These are phyloP conservation scores for Kodamaea neixiangensis DNA, from an alignment of 805 yeast species.

Conservation along the genomic window DNA sequence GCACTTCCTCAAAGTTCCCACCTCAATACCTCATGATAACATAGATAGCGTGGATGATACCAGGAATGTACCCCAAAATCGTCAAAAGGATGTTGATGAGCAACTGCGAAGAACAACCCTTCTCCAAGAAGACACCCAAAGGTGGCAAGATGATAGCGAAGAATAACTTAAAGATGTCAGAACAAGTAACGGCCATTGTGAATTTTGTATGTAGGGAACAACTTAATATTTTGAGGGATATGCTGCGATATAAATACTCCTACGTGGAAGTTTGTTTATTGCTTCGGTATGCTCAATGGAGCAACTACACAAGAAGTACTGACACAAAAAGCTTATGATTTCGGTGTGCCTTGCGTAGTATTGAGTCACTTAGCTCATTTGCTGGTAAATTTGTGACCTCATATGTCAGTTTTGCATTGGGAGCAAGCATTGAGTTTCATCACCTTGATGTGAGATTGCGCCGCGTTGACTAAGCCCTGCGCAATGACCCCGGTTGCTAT, in stretches of 20 bases:
- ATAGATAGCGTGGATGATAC: conserved; percentile 65
- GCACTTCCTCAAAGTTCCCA: not conserved
- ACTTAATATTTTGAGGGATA: not conserved
- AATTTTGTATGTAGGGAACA: conserved; percentile 6
- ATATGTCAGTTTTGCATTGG: not conserved
- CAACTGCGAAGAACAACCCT: conserved; percentile 50
- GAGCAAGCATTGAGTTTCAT: not conserved
- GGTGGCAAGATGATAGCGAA: conserved; percentile 59
- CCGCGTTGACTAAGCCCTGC: not conserved
- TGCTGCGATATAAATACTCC: not conserved
- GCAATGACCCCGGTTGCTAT: not conserved
- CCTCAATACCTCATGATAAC: conserved; percentile 40
- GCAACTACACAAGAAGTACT: not conserved
- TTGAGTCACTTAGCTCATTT: not conserved
- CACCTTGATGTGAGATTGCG: not conserved
- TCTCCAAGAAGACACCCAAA: conserved; percentile 61
- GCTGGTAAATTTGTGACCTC: not conserved
- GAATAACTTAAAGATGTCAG: conserved; percentile 55
- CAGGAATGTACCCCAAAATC: conserved; percentile 75
- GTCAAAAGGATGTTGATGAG: conserved; percentile 65
- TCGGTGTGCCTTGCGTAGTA: not conserved
- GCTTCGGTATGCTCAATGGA: not conserved
- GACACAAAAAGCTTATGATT: not conserved
- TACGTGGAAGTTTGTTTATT: not conserved
- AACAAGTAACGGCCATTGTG: conserved; percentile 52